Conservation (phyloP, 2,329 filamentous ascomycete species). For the Zymoseptoria ardabiliae region DNA sequence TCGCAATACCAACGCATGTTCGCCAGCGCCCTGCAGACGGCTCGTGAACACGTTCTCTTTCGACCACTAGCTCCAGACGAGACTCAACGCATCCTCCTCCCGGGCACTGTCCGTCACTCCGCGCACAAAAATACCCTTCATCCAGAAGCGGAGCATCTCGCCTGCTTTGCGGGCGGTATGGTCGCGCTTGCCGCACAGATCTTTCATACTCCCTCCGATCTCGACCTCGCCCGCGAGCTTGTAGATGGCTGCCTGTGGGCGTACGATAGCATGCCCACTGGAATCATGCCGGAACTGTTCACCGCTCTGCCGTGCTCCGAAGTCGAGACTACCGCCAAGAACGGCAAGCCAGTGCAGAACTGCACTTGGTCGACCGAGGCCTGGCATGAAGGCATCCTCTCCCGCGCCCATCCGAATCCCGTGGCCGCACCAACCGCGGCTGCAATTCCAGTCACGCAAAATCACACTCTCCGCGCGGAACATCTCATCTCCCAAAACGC, state of each 20-base stretch:
- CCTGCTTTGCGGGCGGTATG: conserved; percentile 66
- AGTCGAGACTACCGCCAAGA: conserved; percentile 20
- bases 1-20: conserved; percentile 42
- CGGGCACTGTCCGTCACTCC: conserved; percentile 14
- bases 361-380: conserved; percentile 34
- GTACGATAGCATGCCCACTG: conserved; percentile 51
- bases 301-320: conserved; percentile 43
- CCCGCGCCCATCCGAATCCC: conserved; percentile 11
- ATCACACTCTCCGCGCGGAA: conserved; percentile 9
- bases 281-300: conserved; percentile 57
- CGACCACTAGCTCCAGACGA: conserved; percentile 39
- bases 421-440: conserved; percentile 14
- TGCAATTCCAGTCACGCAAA: not conserved
- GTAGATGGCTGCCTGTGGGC: conserved; percentile 58
- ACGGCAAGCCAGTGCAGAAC: conserved; percentile 15
- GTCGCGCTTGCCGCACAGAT: conserved; percentile 58
- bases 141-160: conserved; percentile 35
- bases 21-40: conserved; percentile 39
- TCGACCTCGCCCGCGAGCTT: conserved; percentile 51
- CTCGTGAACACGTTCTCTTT: conserved; percentile 41
- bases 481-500: conserved; percentile 36
- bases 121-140: conserved; percentile 10
- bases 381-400: conserved; percentile 37
- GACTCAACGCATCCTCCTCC: conserved; percentile 13
- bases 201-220: conserved; percentile 47